Base-by-base conservation (phyloP, 768 basidiomycete species). In the Agaricus blazei region DNA sequence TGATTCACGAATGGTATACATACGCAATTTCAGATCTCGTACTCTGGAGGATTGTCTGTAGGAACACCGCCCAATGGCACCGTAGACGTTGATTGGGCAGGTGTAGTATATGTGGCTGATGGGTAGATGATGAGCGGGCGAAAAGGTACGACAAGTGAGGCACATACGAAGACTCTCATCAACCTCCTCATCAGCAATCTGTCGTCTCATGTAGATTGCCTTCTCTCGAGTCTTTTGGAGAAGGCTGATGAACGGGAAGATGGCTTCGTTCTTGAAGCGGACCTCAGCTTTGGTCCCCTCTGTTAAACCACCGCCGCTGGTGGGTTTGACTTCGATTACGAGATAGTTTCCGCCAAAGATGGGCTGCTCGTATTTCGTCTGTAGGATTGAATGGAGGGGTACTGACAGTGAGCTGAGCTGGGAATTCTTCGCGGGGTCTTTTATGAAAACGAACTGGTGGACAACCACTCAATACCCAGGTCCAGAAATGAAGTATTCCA, bases 211-310 rank as follows among this genome's bases (percentile, higher is more conserved):
- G 61, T 85, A 88, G 49, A 89, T 81, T 14, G 82, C 82, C 46
- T 80, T 73, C 70, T 91, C 88, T 49, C 89, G 79, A 34, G 87
- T 81, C 75, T 91, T 91, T 71, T 89, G 88, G 51, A 93, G 68
- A 26, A 82, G 67, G 47, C 78, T 81, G 37, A 85, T 82, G 61
- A 93, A 93, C 64, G 83, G 75, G 63, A 90, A 89, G 74, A 90
- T 81, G 11, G 82, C 79, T 43, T 78, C 74, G 64, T 88, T 78
- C 65, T 78, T 80, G 65, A 88, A 79, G 53, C 88, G 79, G 40
- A 91, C 70, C 67, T 90, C 87, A 3, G 78, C 80, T 50, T 68
- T 78, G 12, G 87, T 86, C 1, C 86, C 87, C 1, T 78, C 69
- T 0, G 79, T 78, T 37, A 91, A 71, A 9, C 84, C 85, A n/a